Percentiles rank a stretch among this genome's conserved stretches.
Evolutionary conservation across 164 flowering plant species (phyloP).

Genomic region (Dillenia turbinata): DNA sequence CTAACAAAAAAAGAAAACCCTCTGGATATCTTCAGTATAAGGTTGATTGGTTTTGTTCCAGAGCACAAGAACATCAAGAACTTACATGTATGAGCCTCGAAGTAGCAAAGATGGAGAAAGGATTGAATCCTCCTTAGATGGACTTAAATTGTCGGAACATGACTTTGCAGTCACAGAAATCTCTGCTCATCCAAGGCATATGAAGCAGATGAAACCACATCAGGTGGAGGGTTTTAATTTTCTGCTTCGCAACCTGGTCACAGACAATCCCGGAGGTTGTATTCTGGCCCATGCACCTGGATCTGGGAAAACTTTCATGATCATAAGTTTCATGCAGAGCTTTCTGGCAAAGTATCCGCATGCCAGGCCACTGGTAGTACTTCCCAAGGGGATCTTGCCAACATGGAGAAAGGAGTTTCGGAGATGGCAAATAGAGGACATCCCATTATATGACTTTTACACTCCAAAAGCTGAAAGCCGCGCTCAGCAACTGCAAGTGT

Average conservation of each 20-base stretch:
- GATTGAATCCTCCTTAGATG: slow-evolving; percentile 16
- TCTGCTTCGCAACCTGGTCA: slow-evolving; percentile 58
- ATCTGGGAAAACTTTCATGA: slow-evolving; percentile 94
- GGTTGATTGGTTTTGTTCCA: slow-evolving; percentile 17
- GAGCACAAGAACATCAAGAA: slow-evolving; percentile 49
- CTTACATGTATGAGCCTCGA: slow-evolving; percentile 44
- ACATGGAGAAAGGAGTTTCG: slow-evolving; percentile 84
- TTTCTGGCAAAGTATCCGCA: slow-evolving; percentile 71
- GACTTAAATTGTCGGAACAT: slow-evolving; percentile 28
- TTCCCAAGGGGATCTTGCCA: slow-evolving; percentile 73
- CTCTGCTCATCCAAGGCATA: slow-evolving; percentile 79
- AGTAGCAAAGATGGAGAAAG: slow-evolving; percentile 22
- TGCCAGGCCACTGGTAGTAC: slow-evolving; percentile 73
- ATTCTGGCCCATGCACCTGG: slow-evolving; percentile 98
- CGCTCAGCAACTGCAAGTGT: slow-evolving; percentile 2
- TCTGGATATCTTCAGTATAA: neutral
- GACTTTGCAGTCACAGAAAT: slow-evolving; percentile 39
- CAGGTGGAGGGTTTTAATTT: slow-evolving; percentile 90
- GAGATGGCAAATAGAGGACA: slow-evolving; percentile 79
- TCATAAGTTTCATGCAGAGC: slow-evolving; percentile 84
- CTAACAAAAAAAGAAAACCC: neutral
- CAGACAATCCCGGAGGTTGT: slow-evolving; percentile 85
- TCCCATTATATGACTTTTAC: slow-evolving; percentile 73
- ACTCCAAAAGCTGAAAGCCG: slow-evolving; percentile 4
- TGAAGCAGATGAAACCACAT: slow-evolving; percentile 85